Evolutionary conservation across 208 protist genomes (phyloP).

Genomic region (Leishmania arabica): DNA sequence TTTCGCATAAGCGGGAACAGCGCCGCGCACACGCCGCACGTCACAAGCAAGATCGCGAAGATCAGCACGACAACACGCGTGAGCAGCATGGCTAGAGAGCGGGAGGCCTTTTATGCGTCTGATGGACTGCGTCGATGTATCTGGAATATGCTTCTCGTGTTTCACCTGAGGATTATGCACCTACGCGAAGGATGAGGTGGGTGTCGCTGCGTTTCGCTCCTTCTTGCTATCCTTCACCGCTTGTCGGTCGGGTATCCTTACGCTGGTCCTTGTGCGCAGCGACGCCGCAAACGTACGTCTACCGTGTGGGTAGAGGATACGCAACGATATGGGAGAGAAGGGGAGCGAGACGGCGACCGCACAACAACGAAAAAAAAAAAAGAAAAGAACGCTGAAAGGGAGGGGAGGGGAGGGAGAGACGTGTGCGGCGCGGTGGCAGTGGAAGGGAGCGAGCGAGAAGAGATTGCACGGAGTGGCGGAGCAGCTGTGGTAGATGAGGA

Average conservation of each 20-base stretch:
- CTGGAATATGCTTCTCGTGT: neutral
- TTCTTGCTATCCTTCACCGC: neutral
- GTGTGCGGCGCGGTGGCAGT: no score
- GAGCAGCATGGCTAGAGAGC: constrained; percentile 1
- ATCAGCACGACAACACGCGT: constrained; percentile 21
- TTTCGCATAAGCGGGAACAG: constrained; percentile 30
- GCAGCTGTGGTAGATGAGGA: neutral
- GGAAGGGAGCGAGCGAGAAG: neutral
- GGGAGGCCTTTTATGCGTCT: neutral
- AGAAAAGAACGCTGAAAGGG: no score
- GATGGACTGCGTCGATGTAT: neutral
- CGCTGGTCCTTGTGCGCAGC: neutral
- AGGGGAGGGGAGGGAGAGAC: neutral
- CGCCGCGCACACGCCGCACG: constrained; percentile 24
- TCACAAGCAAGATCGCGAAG: constrained; percentile 20
- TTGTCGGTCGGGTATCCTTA: no score
- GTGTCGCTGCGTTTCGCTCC: no score
- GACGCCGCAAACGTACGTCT: no score
- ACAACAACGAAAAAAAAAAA: no score
- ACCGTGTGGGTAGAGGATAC: neutral
- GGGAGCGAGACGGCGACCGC: neutral
- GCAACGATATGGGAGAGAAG: neutral
- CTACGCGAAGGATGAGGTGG: no score
- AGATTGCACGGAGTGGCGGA: neutral
- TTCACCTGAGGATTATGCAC: neutral